Evolutionary conservation across 148 eudicot species (phyloP).

Genomic region (Camellia granthamiana): DNA sequence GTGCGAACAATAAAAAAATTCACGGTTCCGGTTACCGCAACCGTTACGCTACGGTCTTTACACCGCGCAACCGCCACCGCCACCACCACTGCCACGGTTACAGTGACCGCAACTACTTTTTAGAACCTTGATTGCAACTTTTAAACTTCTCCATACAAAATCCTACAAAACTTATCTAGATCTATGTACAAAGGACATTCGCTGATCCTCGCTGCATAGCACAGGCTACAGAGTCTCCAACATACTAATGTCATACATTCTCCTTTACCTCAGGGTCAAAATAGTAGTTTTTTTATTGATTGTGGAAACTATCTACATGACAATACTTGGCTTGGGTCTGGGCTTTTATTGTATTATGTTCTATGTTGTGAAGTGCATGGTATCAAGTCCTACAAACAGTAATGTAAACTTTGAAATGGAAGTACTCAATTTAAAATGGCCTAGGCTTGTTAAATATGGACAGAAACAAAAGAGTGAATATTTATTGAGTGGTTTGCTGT

Average conservation of each 20-base stretch:
- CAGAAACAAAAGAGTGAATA: not conserved
- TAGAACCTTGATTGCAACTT: too few relatives aligned
- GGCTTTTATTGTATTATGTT: not conserved
- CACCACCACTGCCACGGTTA: too few relatives aligned
- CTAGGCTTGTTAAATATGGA: not conserved
- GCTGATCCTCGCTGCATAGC: not conserved
- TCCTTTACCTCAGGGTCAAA: not conserved
- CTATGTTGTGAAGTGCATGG: not conserved
- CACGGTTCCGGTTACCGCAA: too few relatives aligned
- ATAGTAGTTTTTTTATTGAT: not conserved
- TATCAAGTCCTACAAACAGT: not conserved
- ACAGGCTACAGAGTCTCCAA: not conserved
- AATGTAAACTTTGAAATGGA: not conserved
- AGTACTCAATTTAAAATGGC: not conserved
- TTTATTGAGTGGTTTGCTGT: not conserved
- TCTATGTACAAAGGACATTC: too few relatives aligned
- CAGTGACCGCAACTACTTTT: too few relatives aligned
- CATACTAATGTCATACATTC: not conserved
- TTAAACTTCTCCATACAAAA: too few relatives aligned
- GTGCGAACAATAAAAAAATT: too few relatives aligned
- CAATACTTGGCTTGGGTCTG: not conserved
- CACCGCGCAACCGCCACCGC: too few relatives aligned
- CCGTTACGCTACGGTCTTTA: too few relatives aligned
- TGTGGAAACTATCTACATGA: not conserved
- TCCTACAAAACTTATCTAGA: too few relatives aligned